These are phyloP conservation scores for Rugonectria rugulosa DNA, from an alignment of 2,329 filamentous ascomycete species.

Conservation along the genomic window DNA sequence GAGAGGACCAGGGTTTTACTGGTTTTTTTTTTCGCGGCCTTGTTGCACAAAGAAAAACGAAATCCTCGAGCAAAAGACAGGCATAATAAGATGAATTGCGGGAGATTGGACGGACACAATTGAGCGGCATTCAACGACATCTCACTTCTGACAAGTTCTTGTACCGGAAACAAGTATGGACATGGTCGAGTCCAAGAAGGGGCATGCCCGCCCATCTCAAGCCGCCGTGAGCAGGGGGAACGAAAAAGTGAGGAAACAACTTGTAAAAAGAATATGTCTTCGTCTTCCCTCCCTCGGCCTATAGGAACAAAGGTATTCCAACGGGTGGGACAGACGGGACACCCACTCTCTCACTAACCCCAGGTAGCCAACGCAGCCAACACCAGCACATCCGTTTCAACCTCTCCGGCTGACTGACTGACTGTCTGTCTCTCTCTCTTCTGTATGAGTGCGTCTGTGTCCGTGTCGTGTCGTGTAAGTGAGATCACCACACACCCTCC, in stretches of 20 bases:
- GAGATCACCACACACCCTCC: constrained; percentile 14
- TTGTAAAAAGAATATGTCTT: constrained; percentile 39
- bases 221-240: background rate
- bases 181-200: too few species aligned
- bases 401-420: too few species aligned
- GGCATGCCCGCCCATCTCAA: too few species aligned
- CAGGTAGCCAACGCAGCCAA: too few species aligned
- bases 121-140: too few species aligned
- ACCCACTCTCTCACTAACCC: constrained; percentile 4
- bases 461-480: constrained; percentile 25
- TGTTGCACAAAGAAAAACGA: background rate
- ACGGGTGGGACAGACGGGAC: constrained; percentile 4
- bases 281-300: constrained; percentile 19
- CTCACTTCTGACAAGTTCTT: too few species aligned
- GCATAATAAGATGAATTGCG: too few species aligned
- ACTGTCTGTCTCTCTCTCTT: too few species aligned
- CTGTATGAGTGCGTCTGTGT: too few species aligned
- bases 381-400: constrained; percentile 5
- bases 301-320: constrained; percentile 16
- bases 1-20: constrained; percentile 5
- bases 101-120: too few species aligned
- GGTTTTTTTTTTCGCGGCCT: background rate
- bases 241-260: constrained; percentile 18
- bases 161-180: too few species aligned
- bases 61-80: background rate